Conservation (phyloP, 1,284 basidiomycete species). For the Fomitopsis schrenkii region DNA sequence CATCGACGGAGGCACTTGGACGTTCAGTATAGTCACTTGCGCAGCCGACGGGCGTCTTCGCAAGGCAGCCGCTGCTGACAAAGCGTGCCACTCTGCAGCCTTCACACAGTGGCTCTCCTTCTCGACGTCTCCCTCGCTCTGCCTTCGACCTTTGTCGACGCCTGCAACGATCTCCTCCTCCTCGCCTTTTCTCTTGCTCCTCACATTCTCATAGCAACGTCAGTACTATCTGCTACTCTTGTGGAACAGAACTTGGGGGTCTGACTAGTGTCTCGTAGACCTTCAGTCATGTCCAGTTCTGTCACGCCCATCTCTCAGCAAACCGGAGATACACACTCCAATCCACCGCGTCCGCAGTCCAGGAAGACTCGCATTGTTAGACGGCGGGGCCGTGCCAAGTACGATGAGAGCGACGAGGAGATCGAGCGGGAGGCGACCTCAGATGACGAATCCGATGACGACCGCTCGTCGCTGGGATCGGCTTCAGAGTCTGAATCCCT, state of each 20-base stretch:
- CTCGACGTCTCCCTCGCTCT: conserved; percentile 1
- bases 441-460: conserved; percentile 59
- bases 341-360: conserved; percentile 7
- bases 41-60: not conserved
- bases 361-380: conserved; percentile 36
- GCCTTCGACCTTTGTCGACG: not conserved
- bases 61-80: not conserved
- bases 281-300: not conserved
- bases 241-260: not conserved
- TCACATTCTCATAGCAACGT: not conserved
- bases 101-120: not conserved
- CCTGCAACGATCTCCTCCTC: not conserved
- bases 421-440: conserved; percentile 63
- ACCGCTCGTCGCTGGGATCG: conserved; percentile 53
- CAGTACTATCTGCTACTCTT: not conserved
- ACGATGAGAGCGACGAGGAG: conserved; percentile 68
- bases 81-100: not conserved
- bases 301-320: not conserved
- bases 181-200: not conserved
- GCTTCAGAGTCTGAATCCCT: conserved; percentile 64
- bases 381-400: conserved; percentile 52
- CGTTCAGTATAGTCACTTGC: not conserved
- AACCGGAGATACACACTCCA: not conserved
- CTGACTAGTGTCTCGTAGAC: not conserved
- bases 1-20: no score